phyloP scores from a whole-genome alignment of 495 filamentous ascomycete species.

The Evansstolkia leycettana region DNA sequence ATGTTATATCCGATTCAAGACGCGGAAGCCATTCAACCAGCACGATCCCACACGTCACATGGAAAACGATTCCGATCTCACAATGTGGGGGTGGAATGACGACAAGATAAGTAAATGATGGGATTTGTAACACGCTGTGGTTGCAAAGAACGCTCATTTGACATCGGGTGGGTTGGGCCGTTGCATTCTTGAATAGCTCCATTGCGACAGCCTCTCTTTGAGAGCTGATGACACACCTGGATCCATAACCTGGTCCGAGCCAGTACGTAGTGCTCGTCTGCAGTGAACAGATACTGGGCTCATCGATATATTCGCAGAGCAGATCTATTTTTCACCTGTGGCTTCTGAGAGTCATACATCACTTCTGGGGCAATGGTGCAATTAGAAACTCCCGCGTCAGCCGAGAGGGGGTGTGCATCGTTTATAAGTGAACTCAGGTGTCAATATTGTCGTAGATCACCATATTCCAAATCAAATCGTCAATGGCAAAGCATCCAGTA shows the following conservation, averaged over 20 bases:
- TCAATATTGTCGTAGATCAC: not conserved
- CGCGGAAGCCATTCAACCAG: not conserved
- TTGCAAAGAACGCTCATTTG: no score
- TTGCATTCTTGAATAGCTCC: not conserved
- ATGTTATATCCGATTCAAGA: conserved; percentile 3
- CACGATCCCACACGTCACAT: no score
- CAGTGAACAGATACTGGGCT: no score
- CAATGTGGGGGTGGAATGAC: conserved; percentile 13
- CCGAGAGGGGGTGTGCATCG: no score
- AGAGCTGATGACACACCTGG: no score
- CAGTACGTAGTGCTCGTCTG: not conserved
- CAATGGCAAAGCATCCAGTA: conserved; percentile 1
- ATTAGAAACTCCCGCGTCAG: no score
- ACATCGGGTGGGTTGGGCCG: no score
- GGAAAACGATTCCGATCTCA: conserved; percentile 4
- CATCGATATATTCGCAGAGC: no score
- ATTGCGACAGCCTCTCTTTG: not conserved
- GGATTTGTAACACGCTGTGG: not conserved
- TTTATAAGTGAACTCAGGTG: no score
- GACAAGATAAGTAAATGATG: not conserved
- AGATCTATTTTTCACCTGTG: no score
- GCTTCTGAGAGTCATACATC: no score
- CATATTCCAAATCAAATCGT: not conserved
- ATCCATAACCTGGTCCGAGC: not conserved
- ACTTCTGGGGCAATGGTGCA: no score